phyloP scores from a whole-genome alignment of 352 stramenopile species.

The Pythium grandisporangium region DNA sequence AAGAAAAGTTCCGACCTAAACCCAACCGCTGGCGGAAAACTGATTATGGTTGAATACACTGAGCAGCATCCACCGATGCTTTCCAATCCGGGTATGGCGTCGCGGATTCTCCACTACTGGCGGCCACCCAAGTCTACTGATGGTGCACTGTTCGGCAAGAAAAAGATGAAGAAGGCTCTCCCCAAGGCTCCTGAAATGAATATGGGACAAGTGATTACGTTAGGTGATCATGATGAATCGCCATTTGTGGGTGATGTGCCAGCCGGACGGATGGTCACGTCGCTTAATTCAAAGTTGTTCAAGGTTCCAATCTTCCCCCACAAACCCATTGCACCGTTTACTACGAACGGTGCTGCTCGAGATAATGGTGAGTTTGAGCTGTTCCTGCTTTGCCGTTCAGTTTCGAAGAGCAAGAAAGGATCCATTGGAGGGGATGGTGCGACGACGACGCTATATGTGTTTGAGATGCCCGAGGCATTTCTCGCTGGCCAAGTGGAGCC shows the following conservation, averaged over 20 bases:
- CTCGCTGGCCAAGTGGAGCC: constrained; percentile 59
- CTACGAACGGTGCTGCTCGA: constrained; percentile 20
- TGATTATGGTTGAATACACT: constrained; percentile 81
- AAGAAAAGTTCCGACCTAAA: constrained; percentile 83
- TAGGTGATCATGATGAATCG: constrained; percentile 71
- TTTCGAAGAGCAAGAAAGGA: constrained; percentile 71
- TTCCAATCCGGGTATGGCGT: constrained; percentile 73
- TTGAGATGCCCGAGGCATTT: constrained; percentile 71
- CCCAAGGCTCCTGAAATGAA: constrained; percentile 70
- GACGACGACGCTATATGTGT: constrained; percentile 67
- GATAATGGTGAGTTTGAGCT: constrained; percentile 41
- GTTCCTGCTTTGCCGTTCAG: constrained; percentile 61
- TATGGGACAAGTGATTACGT: constrained; percentile 77
- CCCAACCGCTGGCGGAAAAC: constrained; percentile 57
- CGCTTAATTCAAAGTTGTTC: constrained; percentile 75
- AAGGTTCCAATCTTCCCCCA: constrained; percentile 79
- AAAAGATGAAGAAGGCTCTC: constrained; percentile 59
- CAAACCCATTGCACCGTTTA: constrained; percentile 44
- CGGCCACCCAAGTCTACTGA: constrained; percentile 47
- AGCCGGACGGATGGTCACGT: constrained; percentile 61
- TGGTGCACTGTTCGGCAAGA: constrained; percentile 39
- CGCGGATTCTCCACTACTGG: constrained; percentile 82
- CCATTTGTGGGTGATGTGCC: constrained; percentile 80
- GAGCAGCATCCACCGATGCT: constrained; percentile 77
- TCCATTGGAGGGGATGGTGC: constrained; percentile 11